Conservation (phyloP, 768 basidiomycete species). For the Leucosporidium yakuticum region DNA sequence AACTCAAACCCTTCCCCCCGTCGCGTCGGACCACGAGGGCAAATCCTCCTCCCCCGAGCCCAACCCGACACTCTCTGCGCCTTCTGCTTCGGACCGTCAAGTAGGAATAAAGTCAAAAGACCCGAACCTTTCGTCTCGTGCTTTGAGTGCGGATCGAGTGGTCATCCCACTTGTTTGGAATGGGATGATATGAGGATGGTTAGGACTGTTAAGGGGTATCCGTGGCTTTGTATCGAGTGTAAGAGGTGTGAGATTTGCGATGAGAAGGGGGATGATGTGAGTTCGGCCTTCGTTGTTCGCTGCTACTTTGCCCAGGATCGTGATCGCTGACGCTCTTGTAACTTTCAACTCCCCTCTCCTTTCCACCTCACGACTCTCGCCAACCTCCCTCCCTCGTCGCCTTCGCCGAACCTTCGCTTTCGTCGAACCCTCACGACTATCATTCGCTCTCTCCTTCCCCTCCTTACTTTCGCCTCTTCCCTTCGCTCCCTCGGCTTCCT, state of each 20-base stretch:
- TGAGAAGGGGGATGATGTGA: conserved; percentile 80
- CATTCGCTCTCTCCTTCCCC: neutral
- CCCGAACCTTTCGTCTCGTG: conserved; percentile 72
- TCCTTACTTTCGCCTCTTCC: neutral
- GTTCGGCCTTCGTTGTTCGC: too few species aligned
- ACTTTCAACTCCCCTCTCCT: too few species aligned
- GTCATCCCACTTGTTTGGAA: conserved; percentile 82
- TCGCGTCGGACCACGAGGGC: neutral
- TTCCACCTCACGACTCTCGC: too few species aligned
- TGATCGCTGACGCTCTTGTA: too few species aligned
- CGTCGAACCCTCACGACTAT: too few species aligned
- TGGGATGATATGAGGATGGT: conserved; percentile 52
- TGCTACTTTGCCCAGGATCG: too few species aligned
- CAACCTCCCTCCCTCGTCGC: too few species aligned
- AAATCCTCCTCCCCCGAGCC: conserved; percentile 9
- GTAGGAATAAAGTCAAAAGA: conserved; percentile 54
- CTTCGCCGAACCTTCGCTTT: too few species aligned
- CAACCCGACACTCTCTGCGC: conserved; percentile 63
- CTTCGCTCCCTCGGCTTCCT: neutral
- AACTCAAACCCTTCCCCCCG: conserved; percentile 1
- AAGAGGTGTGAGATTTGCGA: conserved; percentile 84
- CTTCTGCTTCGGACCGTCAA: conserved; percentile 66
- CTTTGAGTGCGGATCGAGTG: conserved; percentile 72
- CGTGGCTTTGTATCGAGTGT: conserved; percentile 86
- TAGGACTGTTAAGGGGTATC: conserved; percentile 58